Conservation (phyloP, 2,329 filamentous ascomycete species). For the Periglandula ipomoeae region DNA sequence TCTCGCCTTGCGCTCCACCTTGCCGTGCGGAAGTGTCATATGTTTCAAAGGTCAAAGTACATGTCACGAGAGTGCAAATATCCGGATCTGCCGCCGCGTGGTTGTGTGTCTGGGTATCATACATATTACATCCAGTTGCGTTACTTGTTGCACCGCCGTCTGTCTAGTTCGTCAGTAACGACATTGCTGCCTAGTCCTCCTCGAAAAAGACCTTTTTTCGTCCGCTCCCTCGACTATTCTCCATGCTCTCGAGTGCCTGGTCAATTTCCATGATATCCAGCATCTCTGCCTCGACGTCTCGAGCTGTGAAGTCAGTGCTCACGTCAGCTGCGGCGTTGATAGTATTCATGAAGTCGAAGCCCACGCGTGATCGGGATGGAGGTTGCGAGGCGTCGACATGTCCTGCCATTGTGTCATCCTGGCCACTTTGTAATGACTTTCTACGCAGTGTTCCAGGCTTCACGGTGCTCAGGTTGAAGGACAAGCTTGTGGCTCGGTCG, state of each 20-base stretch:
- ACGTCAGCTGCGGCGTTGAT: slow-evolving; percentile 44
- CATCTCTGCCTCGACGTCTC: slow-evolving; percentile 51
- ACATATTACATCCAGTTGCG: slow-evolving; percentile 8
- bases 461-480: slow-evolving; percentile 42
- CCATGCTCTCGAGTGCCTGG: slow-evolving; percentile 47
- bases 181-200: slow-evolving; percentile 19
- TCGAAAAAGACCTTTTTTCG: slow-evolving; percentile 46
- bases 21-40: slow-evolving; percentile 51
- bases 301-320: slow-evolving; percentile 36
- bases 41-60: not conserved
- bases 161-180: slow-evolving; percentile 15
- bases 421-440: slow-evolving; percentile 19
- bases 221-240: slow-evolving; percentile 36
- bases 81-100: too few relatives aligned
- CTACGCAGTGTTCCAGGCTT: slow-evolving; percentile 29
- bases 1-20: slow-evolving; percentile 72
- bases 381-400: slow-evolving; percentile 16
- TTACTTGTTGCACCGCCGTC: slow-evolving; percentile 6
- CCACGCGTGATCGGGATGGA: slow-evolving; percentile 24
- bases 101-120: slow-evolving; percentile 14
- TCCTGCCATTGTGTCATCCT: slow-evolving; percentile 13
- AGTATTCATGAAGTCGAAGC: slow-evolving; percentile 42
- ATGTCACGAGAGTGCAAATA: too few relatives aligned
- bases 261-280: slow-evolving; percentile 60
- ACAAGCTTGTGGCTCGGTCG: slow-evolving; percentile 27